Evolutionary conservation across 768 basidiomycete species (phyloP), one percentile per base, ranked within the genome.

Genomic region (Boletus huronensis): DNA sequence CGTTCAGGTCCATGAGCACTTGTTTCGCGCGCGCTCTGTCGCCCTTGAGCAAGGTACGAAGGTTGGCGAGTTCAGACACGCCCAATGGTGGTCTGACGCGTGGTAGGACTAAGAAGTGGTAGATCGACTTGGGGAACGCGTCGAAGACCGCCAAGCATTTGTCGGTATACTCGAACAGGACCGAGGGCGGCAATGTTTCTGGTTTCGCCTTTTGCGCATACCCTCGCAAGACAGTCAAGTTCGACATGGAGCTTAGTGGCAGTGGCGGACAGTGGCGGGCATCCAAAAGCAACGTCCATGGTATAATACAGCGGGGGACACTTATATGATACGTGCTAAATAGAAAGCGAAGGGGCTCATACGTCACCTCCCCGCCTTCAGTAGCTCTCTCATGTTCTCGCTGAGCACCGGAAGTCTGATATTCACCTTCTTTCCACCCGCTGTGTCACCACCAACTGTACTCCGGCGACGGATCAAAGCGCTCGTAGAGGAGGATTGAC

Each of bases 51-150:
- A 93, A 72, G 13, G 80, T 71, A 50, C 74, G 76, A 19, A 96
- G 75, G 65, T 76, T 81, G 21, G 75, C 61, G 36, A 91, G 74
- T 29, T 78, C 76, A 44, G 64, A 58, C 39, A 69, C 69, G 49
- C 59, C 67, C 50, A 69, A 38, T 9, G 74, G 64, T 6, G 65
- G 61, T 38, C 42, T 60, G 57, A 69, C 48, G 63, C 84, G 80
- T 38, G 94, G 94, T n/a, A 96, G 77, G 52, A 96, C 70, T 41
- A 97, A 79, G 64, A 93, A 88, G 71, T 97, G 94, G 68, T 92
- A 95, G 52, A 83, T 86, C 5, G 90, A 84, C 70, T 93, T 93
- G 5, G 88, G 88, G 65, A 77, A 93, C 26, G 75, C 79, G 72
- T 93, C 91, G 64, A 82, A 88, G 49, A 93, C 73, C 6, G 84